These are phyloP conservation scores for Citrus sinensis DNA, from an alignment of 345 rosid species.

Conservation along the genomic window DNA sequence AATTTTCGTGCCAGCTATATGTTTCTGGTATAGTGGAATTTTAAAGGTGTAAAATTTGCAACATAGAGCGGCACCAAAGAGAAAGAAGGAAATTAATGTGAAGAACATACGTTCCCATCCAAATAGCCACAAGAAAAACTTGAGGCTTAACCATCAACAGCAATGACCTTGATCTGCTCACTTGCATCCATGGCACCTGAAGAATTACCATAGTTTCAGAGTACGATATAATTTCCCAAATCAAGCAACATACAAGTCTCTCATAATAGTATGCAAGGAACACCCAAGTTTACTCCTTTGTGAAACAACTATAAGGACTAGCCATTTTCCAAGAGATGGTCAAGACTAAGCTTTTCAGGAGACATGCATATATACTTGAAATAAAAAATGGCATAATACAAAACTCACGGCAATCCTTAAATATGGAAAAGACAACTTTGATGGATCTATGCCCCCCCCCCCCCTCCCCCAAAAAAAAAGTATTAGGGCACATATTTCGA, in stretches of 20 bases:
- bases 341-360: not conserved
- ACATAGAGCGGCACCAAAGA: not conserved
- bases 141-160: conserved; percentile 71
- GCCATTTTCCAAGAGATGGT: conserved; percentile 1
- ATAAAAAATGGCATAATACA: not conserved
- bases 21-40: not conserved
- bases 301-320: not conserved
- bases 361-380: not conserved
- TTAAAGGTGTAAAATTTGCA: not conserved
- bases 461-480: not conserved
- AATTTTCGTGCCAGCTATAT: not conserved
- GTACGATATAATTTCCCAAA: conserved; percentile 5
- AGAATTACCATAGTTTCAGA: conserved; percentile 20
- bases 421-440: not conserved
- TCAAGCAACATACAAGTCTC: not conserved
- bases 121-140: conserved; percentile 70
- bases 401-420: not conserved
- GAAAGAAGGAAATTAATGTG: conserved; percentile 1
- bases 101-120: conserved; percentile 39
- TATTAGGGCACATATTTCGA: not conserved
- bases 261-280: not conserved
- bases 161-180: conserved; percentile 85
- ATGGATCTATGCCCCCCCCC: no score
- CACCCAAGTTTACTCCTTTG: not conserved
- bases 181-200: conserved; percentile 97